Percentiles rank a stretch among this genome's conserved stretches.
phyloP scores from a whole-genome alignment of 2,329 filamentous ascomycete genomes.

The Penicillium sclerotiorum region DNA sequence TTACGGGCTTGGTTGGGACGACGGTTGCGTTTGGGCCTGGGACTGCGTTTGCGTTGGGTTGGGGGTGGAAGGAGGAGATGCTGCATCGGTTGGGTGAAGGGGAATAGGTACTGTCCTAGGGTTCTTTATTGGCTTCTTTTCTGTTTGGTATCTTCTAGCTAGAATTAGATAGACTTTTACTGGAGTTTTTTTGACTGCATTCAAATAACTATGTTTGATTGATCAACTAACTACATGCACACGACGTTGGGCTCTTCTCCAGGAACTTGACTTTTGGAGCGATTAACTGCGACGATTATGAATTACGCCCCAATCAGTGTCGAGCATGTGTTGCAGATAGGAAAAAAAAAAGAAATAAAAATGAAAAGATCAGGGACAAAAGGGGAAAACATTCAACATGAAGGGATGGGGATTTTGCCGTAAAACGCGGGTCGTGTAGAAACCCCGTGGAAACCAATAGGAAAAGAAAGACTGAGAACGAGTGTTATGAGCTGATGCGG shows the following conservation, averaged over 20 bases:
- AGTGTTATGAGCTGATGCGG: too few relatives aligned
- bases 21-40: background rate
- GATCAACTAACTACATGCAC: conserved; percentile 11
- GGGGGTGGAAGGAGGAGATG: conserved; percentile 6
- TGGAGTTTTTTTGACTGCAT: too few relatives aligned
- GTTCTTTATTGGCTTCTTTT: background rate
- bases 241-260: background rate
- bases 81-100: background rate
- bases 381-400: background rate
- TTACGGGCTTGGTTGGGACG: background rate
- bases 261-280: background rate
- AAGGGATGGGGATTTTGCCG: background rate
- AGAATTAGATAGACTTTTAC: too few relatives aligned
- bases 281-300: conserved; percentile 10
- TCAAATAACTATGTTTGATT: conserved; percentile 1
- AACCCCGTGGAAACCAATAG: too few relatives aligned
- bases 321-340: background rate
- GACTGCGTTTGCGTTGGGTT: background rate
- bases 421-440: too few relatives aligned
- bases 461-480: too few relatives aligned
- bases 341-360: background rate
- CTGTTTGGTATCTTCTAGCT: background rate
- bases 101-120: too few relatives aligned
- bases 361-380: background rate
- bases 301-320: conserved; percentile 16